Base-by-base conservation (phyloP, 75 land plant genomes). In the Chamaecyparis obtusa region DNA sequence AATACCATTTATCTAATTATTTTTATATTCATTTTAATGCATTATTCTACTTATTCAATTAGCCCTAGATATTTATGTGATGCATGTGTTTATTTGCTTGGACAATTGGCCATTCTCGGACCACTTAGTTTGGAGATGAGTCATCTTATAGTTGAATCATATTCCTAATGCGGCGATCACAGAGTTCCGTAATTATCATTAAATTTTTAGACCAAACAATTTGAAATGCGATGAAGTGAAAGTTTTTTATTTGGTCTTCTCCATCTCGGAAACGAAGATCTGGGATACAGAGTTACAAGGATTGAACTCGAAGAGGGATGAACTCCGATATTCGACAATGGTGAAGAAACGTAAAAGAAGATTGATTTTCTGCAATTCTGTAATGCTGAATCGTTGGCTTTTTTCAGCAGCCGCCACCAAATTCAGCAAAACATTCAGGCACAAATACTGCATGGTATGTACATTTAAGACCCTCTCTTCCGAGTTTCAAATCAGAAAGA, bases 301-400 rank as follows among this genome's bases (percentile, higher is more conserved):
- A 81, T 81, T 32, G 83, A 46, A 21, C 35, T 32, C 33, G 51
- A 49, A 44, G 33, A 81, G 48, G 54, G 24, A 81, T 81, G 83
- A 81, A 37, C 49, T 81, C 32, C 11, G 83, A 13, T 49, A 44
- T n/a, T 81, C 48, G 32, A 81, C n/a, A n/a, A 81, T 81, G 83
- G 83, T 81, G 83, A 81, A 81, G 83, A 81, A 81, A 49, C 83
- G 83, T 32, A 81, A n/a, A 33, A 46, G 83, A n/a, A 81, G 51
- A 41, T n/a, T 30, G 5, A 3, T n/a, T 46, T 37, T 21, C 33
- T 81, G 24, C 83, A 81, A 46, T 7, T 81, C 48, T 81, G 49
- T 81, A 41, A 81, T 81, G 83, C 83, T 81, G 83, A 81, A 44
- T 81, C 83, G 83, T 46, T 81, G 51, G 32, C 83, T 81, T 44